phyloP scores from a whole-genome alignment of 192 early-diverging fungal species.

The Phycomyces nitens region DNA sequence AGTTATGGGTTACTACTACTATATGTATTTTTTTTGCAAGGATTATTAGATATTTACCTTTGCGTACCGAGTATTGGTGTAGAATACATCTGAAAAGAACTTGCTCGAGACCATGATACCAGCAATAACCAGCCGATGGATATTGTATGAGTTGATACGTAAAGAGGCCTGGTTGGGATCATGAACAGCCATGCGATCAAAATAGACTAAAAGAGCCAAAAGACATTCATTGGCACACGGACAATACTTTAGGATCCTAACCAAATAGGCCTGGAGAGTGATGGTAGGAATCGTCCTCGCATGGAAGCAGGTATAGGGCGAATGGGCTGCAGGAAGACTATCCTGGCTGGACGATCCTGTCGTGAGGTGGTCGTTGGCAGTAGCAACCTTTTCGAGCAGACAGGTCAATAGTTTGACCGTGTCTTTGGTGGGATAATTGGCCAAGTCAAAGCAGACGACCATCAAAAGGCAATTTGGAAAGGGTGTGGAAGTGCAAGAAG shows the following conservation, averaged over 20 bases:
- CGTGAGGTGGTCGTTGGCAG: constrained; percentile 51
- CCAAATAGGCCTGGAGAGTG: constrained; percentile 76
- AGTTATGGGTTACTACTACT: no score
- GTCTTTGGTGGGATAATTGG: constrained; percentile 46
- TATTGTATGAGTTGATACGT: constrained; percentile 69
- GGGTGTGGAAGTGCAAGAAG: background rate
- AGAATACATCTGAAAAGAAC: constrained; percentile 91
- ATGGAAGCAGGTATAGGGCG: constrained; percentile 77
- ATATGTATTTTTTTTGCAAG: no score
- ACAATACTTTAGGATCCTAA: constrained; percentile 87
- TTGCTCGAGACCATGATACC: constrained; percentile 87
- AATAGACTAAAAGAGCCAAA: constrained; percentile 79
- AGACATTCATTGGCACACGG: constrained; percentile 89
- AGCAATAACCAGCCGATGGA: constrained; percentile 86
- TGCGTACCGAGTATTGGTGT: constrained; percentile 85
- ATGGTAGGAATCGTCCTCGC: constrained; percentile 89
- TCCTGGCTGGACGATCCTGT: background rate
- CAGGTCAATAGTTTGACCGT: constrained; percentile 61
- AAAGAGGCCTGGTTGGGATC: constrained; percentile 20
- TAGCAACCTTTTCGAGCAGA: constrained; percentile 53
- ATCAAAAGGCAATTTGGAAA: background rate
- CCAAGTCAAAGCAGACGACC: constrained; percentile 36
- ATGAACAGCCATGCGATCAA: constrained; percentile 75
- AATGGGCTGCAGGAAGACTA: constrained; percentile 12
- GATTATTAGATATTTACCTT: no score